A percentile compares a stretch with the other conserved stretches of the same genome.
phyloP scores from a whole-genome alignment of 148 eudicot genomes.

The Rhododendron ferrugineum region DNA sequence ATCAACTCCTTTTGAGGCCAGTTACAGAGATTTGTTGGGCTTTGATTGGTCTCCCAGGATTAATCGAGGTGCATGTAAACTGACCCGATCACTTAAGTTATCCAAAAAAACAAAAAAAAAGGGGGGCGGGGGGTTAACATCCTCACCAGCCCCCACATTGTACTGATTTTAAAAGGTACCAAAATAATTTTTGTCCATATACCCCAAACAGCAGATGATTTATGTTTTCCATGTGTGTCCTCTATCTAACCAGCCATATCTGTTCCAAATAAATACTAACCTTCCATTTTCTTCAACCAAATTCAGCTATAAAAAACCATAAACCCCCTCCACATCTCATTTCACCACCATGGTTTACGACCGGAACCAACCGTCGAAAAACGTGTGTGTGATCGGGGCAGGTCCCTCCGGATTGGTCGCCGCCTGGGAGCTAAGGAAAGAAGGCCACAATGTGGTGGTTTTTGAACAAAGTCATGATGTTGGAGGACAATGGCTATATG shows the following conservation, averaged over 20 bases:
- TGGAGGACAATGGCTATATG: constrained; percentile 85
- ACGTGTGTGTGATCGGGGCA: constrained; percentile 70
- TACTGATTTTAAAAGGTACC: too few relatives aligned
- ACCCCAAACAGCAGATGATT: background rate
- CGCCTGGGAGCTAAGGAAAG: constrained; percentile 68
- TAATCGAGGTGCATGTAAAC: too few relatives aligned
- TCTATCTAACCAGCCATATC: background rate
- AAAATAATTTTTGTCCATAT: background rate
- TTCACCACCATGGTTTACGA: constrained; percentile 35
- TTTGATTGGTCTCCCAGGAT: too few relatives aligned
- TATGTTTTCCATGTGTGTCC: constrained; percentile 10
- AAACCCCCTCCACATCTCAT: background rate
- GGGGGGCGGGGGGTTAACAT: too few relatives aligned
- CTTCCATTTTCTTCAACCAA: background rate
- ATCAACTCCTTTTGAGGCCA: too few relatives aligned
- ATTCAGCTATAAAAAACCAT: constrained; percentile 7
- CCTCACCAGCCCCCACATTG: too few relatives aligned
- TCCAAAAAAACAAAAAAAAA: too few relatives aligned
- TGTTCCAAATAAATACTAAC: background rate
- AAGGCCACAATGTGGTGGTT: constrained; percentile 64
- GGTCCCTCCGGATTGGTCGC: constrained; percentile 74
- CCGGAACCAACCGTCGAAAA: constrained; percentile 18
- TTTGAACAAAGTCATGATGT: constrained; percentile 73
- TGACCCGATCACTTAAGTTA: too few relatives aligned
- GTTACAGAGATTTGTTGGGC: too few relatives aligned